Conservation (phyloP, 306 rosid genomes). For the Trichosanthes truncata region DNA sequence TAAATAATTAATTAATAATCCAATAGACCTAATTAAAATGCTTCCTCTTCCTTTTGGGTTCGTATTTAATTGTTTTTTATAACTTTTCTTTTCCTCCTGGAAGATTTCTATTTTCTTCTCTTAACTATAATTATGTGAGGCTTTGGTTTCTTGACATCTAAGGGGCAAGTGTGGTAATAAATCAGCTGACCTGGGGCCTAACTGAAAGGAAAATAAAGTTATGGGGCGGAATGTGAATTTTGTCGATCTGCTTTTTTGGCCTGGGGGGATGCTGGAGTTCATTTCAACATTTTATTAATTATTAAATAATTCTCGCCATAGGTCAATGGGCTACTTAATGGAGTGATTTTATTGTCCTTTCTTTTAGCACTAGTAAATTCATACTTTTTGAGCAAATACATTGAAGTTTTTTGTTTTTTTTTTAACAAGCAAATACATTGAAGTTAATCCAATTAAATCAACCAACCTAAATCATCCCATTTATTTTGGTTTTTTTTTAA, state of each 20-base stretch:
- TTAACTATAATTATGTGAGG: neutral
- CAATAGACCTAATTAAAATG: neutral
- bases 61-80: neutral
- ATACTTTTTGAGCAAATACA: neutral
- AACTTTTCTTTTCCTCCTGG: neutral
- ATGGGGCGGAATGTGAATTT: neutral
- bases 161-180: neutral
- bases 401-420: neutral
- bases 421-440: too few species aligned
- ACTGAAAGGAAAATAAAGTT: neutral
- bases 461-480: neutral
- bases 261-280: neutral
- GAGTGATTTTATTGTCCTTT: neutral
- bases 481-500: neutral
- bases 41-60: neutral
- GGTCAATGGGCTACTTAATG: neutral
- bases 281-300: neutral
- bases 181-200: neutral
- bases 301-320: neutral
- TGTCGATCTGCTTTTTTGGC: neutral
- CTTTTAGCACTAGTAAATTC: neutral
- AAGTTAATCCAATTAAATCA: neutral
- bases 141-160: neutral
- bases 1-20: neutral
- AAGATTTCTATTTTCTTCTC: neutral